phyloP scores from a whole-genome alignment of 805 yeast species.

The Candida dendrica region DNA sequence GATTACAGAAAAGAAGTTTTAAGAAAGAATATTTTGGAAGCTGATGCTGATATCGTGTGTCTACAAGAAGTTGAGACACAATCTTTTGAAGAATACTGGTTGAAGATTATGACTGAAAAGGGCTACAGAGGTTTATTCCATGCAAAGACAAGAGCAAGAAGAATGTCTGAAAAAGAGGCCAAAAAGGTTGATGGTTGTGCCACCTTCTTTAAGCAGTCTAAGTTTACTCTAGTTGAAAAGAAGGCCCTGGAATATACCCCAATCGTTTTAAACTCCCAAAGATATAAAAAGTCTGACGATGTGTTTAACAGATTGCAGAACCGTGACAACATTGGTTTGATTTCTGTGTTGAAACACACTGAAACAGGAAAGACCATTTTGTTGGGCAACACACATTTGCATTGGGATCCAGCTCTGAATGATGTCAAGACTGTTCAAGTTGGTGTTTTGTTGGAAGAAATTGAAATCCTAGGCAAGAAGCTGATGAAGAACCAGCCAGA shows the following conservation, averaged over 20 bases:
- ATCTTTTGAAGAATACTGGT: slow-evolving; percentile 82
- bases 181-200: slow-evolving; percentile 98
- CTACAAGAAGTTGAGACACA: slow-evolving; percentile 92
- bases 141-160: slow-evolving; percentile 86
- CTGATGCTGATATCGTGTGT: slow-evolving; percentile 73
- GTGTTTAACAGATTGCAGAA: slow-evolving; percentile 93
- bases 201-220: slow-evolving; percentile 67
- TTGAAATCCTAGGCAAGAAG: slow-evolving; percentile 54
- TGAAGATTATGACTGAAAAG: slow-evolving; percentile 57
- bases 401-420: slow-evolving; percentile 95
- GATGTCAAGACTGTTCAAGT: slow-evolving; percentile 96
- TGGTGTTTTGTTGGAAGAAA: slow-evolving; percentile 83
- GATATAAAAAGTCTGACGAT: slow-evolving; percentile 88
- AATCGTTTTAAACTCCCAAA: slow-evolving; percentile 73
- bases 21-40: slow-evolving; percentile 61
- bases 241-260: slow-evolving; percentile 77
- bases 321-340: slow-evolving; percentile 86
- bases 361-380: slow-evolving; percentile 66
- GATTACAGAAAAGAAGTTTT: slow-evolving; percentile 75
- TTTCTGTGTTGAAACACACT: slow-evolving; percentile 65
- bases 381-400: slow-evolving; percentile 87
- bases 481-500: slow-evolving; percentile 28
- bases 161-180: slow-evolving; percentile 74
- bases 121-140: slow-evolving; percentile 82
- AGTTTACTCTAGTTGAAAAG: slow-evolving; percentile 65